phyloP scores from a whole-genome alignment of 495 filamentous ascomycete species.

The Aspergillus sclerotiicarbonarius region DNA sequence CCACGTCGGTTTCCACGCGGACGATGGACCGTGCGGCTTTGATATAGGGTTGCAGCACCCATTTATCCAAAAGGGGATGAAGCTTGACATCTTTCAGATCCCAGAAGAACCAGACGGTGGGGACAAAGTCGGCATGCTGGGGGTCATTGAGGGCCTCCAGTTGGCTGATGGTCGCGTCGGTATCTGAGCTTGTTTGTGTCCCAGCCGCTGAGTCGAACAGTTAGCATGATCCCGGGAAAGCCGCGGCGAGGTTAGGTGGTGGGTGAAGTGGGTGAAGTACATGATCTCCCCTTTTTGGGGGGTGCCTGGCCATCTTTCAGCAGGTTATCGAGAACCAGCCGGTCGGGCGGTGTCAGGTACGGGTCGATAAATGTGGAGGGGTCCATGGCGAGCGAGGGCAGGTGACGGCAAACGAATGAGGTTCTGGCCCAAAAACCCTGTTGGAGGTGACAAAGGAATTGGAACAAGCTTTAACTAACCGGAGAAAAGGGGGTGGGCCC shows the following conservation, averaged over 20 bases:
- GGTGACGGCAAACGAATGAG: neutral
- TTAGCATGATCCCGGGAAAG: neutral
- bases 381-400: conserved; percentile 20
- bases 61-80: conserved; percentile 37
- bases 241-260: neutral
- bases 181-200: conserved; percentile 17
- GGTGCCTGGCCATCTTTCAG: conserved; percentile 28
- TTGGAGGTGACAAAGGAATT: neutral
- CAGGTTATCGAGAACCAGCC: conserved; percentile 49
- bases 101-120: conserved; percentile 53
- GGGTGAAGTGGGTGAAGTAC: conserved; percentile 14
- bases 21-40: conserved; percentile 52
- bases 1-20: conserved; percentile 63
- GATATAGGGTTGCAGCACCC: conserved; percentile 56
- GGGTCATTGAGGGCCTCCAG: conserved; percentile 56
- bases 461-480: neutral
- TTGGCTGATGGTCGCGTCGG: conserved; percentile 31
- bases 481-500: neutral
- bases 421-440: neutral
- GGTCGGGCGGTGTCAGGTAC: conserved; percentile 48
- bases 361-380: conserved; percentile 43
- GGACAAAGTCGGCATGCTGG: conserved; percentile 43
- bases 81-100: conserved; percentile 45
- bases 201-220: conserved; percentile 7
- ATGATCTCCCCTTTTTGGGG: conserved; percentile 17